These are phyloP conservation scores for Pythium scleroteichum DNA, from an alignment of 352 stramenopile genomes.

Conservation along the genomic window DNA sequence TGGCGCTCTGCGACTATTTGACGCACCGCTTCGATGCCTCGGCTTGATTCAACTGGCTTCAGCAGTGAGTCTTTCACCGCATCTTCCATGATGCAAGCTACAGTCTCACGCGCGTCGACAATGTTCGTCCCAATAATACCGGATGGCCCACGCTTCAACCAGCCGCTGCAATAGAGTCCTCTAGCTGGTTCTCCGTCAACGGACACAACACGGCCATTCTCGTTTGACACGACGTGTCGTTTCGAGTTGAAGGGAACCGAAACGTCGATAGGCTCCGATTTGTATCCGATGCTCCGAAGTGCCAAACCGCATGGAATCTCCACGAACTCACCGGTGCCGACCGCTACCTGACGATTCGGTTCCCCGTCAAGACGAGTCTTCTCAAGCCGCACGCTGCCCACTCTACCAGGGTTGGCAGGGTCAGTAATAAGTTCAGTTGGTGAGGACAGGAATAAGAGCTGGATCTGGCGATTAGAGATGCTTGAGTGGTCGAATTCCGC, in stretches of 20 bases:
- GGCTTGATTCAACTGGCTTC: constrained; percentile 24
- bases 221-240: constrained; percentile 64
- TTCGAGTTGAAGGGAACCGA: constrained; percentile 80
- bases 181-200: constrained; percentile 42
- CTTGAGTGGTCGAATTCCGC: constrained; percentile 33
- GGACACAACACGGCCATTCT: constrained; percentile 52
- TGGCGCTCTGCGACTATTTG: constrained; percentile 46
- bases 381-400: constrained; percentile 85
- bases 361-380: constrained; percentile 88
- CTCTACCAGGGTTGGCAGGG: constrained; percentile 38
- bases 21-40: constrained; percentile 43
- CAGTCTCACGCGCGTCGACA: constrained; percentile 95
- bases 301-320: constrained; percentile 78
- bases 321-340: constrained; percentile 88
- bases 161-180: constrained; percentile 96
- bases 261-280: constrained; percentile 75
- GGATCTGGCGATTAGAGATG: constrained; percentile 45
- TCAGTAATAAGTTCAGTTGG: constrained; percentile 74
- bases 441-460: constrained; percentile 92
- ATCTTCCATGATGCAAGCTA: constrained; percentile 92
- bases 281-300: constrained; percentile 91
- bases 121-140: constrained; percentile 99
- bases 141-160: constrained; percentile 96
- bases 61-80: constrained; percentile 53
- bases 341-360: constrained; percentile 71